Evolutionary conservation across 225 moss, liverwort and hornwort genomes (phyloP), one percentile per base, ranked within the genome.

Genomic region (Sphagnum contortum): DNA sequence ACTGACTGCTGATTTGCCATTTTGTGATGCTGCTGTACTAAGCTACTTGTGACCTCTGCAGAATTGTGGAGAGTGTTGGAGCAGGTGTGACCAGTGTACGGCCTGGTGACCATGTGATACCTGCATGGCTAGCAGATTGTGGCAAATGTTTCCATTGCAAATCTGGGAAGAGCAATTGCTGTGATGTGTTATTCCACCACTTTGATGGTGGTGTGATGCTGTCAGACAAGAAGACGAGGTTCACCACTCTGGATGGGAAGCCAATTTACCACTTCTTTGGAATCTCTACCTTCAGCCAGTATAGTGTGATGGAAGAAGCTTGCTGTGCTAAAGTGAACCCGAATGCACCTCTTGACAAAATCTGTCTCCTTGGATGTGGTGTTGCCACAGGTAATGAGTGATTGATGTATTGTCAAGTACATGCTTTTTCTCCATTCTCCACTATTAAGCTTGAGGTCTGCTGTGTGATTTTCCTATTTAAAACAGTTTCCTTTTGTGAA

Each of bases 41-140:
- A 29, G 29, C 29, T 29, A 29, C 29, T 29, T 48, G 11, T 45
- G 13, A 14, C 10, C 45, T 9, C 66, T 65, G 70, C 95, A 98
- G 96, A 69, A 83, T 98, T 66, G 90, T 98, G 4, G 96, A 98
- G 70, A 98, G 96, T 71, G 96, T 98, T 68, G 96, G 96, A 2
- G 89, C 83, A 61, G 92, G 87, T 4, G 73, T 98, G 9, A 76
- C 80, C 8, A 83, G 89, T 53, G 71, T 98, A 13, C 62, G 64
- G 50, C 75, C 87, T 45, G 93, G 96, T 57, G 96, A 98, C 59
- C 90, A 88, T 65, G 92, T 98, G 0, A 57, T 98, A 48, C 96
- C 96, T 51, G 71, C 93, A 3, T 92, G 92, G 53, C 78, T 76
- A 68, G 96, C 92, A 49, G 90, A 93, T 74, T 98, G 96, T 72